A percentile compares a stretch with the other conserved stretches of the same genome.
phyloP scores from a whole-genome alignment of 1,139 yeast genomes.

The Tardiomyces digboiensis region DNA sequence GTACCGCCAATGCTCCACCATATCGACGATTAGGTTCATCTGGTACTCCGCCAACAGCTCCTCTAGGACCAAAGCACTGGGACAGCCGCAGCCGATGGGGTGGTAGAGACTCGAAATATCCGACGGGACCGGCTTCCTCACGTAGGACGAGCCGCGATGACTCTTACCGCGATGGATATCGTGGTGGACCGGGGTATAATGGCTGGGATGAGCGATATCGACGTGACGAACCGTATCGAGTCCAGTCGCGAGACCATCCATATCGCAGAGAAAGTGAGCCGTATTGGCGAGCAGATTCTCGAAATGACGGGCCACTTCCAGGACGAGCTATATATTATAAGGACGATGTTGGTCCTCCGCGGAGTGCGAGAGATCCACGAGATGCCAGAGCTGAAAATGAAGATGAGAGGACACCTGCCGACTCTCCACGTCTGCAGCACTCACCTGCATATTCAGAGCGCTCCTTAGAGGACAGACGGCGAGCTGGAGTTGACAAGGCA shows the following conservation, averaged over 20 bases:
- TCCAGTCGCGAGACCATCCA: not conserved
- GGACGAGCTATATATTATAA: too few relatives aligned
- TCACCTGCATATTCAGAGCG: conserved; percentile 1
- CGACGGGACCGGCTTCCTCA: not conserved
- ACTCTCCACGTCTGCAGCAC: conserved; percentile 1
- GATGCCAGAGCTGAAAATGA: conserved; percentile 4
- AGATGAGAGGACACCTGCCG: not conserved
- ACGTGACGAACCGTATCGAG: not conserved
- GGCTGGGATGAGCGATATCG: not conserved
- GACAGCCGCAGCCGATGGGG: conserved; percentile 5
- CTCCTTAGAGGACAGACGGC: not conserved
- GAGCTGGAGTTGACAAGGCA: conserved; percentile 1
- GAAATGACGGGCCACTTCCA: too few relatives aligned
- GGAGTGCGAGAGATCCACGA: conserved; percentile 3
- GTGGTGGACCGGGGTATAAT: too few relatives aligned
- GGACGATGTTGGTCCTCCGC: conserved; percentile 4
- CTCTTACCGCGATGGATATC: not conserved
- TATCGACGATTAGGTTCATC: not conserved
- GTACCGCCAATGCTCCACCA: not conserved
- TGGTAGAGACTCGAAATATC: conserved; percentile 1
- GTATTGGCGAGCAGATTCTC: not conserved
- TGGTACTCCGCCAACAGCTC: not conserved
- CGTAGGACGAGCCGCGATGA: not conserved
- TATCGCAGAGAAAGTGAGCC: not conserved
- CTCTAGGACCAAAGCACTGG: conserved; percentile 2